A percentile compares a stretch with the other conserved stretches of the same genome.
These are phyloP conservation scores for Sporothrix pseudoabietina DNA, from an alignment of 2,329 filamentous ascomycete species.

Conservation along the genomic window DNA sequence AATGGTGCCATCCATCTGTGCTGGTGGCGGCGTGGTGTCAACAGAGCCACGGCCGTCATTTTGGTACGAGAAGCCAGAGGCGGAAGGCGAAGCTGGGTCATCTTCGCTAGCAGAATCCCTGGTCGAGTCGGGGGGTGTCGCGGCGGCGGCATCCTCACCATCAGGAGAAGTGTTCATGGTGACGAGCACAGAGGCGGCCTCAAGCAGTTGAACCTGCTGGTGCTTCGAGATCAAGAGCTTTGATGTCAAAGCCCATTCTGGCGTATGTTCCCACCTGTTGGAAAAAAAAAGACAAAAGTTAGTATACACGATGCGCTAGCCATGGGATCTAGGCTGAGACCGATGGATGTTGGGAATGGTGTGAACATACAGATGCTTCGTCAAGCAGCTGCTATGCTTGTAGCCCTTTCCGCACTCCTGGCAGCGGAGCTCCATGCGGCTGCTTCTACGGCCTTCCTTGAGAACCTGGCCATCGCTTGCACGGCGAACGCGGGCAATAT, in stretches of 20 bases:
- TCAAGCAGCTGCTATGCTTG: conserved; percentile 99
- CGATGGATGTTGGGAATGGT: conserved; percentile 37
- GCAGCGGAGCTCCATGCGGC: conserved; percentile 85
- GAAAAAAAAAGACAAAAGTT: conserved; percentile 43
- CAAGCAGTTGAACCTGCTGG: conserved; percentile 95
- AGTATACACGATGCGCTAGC: conserved; percentile 39
- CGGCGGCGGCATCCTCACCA: conserved; percentile 38
- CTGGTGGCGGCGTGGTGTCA: conserved; percentile 87
- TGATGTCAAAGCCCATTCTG: conserved; percentile 95
- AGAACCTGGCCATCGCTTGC: conserved; percentile 85
- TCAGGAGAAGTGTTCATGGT: conserved; percentile 68
- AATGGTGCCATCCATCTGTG: conserved; percentile 59
- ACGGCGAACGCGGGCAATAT: conserved; percentile 57
- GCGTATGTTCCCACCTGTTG: conserved; percentile 96
- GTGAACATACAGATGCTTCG: conserved; percentile 98
- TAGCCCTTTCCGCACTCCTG: conserved; percentile 99
- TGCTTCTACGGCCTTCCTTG: conserved; percentile 79
- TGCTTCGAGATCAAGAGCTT: conserved; percentile 99
- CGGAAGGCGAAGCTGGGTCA: conserved; percentile 78
- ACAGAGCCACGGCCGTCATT: conserved; percentile 80
- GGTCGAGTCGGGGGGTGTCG: conserved; percentile 64
- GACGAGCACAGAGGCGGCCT: conserved; percentile 94
- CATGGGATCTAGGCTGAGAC: conserved; percentile 44
- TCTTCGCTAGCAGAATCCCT: conserved; percentile 74
- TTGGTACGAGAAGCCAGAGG: conserved; percentile 77